Percentiles rank a stretch among this genome's conserved stretches.
phyloP scores from a whole-genome alignment of 1,139 yeast genomes.

The Suhomyces panamericanus region DNA sequence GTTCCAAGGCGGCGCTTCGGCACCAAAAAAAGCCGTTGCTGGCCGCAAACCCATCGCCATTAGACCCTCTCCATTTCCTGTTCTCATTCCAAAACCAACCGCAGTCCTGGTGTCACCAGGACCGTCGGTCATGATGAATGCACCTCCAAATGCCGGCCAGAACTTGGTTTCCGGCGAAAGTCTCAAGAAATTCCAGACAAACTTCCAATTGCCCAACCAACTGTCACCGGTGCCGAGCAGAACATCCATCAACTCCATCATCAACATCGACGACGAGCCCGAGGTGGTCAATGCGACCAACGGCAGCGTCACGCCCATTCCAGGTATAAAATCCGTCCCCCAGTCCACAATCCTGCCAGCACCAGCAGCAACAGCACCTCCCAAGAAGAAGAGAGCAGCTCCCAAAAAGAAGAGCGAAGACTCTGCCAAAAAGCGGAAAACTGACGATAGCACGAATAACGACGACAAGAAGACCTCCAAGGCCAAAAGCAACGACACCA shows the following conservation, averaged over 20 bases:
- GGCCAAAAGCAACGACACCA: constrained; percentile 9
- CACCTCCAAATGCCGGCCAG: neutral
- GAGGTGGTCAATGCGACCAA: constrained; percentile 9
- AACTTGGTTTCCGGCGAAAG: constrained; percentile 21
- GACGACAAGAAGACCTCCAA: constrained; percentile 10
- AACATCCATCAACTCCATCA: constrained; percentile 41
- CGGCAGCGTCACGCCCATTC: neutral
- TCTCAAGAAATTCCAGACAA: constrained; percentile 36
- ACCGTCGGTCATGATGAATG: constrained; percentile 1
- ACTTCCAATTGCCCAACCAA: constrained; percentile 18
- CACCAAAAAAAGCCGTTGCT: constrained; percentile 1
- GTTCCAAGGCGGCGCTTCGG: neutral
- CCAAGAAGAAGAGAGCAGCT: constrained; percentile 16
- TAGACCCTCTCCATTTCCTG: constrained; percentile 14
- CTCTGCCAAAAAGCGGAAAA: constrained; percentile 16
- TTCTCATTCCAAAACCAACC: constrained; percentile 15
- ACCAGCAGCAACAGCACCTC: constrained; percentile 9
- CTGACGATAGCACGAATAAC: constrained; percentile 16
- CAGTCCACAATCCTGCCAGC: constrained; percentile 5
- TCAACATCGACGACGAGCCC: constrained; percentile 35
- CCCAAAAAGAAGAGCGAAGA: constrained; percentile 18
- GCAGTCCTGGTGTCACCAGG: constrained; percentile 8
- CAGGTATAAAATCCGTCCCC: neutral
- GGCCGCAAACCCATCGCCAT: constrained; percentile 12
- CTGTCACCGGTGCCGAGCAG: constrained; percentile 18